Conservation (phyloP, 768 basidiomycete genomes). For the Tephrocybe rancida region DNA sequence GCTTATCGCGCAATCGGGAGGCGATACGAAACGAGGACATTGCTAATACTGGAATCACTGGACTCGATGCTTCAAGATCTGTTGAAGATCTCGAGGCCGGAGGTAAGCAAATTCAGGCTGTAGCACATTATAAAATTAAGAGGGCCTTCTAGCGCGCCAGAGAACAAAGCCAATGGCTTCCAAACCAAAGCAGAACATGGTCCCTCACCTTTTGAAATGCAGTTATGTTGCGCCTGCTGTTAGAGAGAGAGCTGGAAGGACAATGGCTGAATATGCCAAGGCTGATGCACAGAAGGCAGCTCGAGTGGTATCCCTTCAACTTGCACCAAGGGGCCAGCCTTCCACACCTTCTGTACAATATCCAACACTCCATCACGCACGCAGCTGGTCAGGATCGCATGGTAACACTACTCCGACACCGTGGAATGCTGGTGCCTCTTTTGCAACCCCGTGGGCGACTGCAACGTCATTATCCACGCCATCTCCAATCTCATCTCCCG, state of each 20-base stretch:
- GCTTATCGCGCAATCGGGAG: neutral
- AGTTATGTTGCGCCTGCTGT: slow-evolving; percentile 8
- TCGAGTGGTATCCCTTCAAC: neutral
- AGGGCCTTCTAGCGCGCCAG: neutral
- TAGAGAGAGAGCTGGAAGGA: neutral
- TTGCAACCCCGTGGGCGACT: too few species aligned
- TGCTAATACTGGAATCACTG: neutral
- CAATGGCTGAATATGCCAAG: neutral
- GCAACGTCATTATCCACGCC: too few species aligned
- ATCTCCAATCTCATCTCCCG: neutral
- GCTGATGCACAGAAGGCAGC: neutral
- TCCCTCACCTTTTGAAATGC: slow-evolving; percentile 14
- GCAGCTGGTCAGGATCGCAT: too few species aligned
- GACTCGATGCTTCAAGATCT: neutral
- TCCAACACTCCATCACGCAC: too few species aligned
- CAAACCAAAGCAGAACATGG: slow-evolving; percentile 16
- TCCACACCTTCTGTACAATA: too few species aligned
- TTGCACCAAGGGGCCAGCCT: neutral
- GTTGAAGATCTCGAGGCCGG: neutral
- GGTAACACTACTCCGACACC: too few species aligned
- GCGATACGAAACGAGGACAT: neutral
- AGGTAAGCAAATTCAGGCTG: neutral
- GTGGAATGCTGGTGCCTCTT: too few species aligned
- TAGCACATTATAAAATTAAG: neutral
- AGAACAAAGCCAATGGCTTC: slow-evolving; percentile 4